A percentile compares a stretch with the other conserved stretches of the same genome.
Evolutionary conservation across 2,329 filamentous ascomycete genomes (phyloP).

Genomic region (Cytospora schulzeri): DNA sequence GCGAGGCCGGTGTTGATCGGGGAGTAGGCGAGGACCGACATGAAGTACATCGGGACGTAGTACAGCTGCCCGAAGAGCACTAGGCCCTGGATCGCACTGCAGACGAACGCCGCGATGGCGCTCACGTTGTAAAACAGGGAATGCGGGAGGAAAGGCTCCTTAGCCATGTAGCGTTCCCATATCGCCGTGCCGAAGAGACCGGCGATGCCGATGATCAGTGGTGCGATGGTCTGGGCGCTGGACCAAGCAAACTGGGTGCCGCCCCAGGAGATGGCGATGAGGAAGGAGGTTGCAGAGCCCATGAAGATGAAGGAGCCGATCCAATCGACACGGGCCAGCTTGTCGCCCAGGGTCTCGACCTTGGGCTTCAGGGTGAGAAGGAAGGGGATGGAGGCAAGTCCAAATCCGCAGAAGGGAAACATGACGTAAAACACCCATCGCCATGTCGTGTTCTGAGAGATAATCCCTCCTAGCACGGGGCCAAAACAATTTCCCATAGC

Average conservation of each 20-base stretch:
- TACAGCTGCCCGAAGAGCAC: constrained; percentile 39
- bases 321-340: constrained; percentile 47
- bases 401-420: constrained; percentile 46
- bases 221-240: constrained; percentile 42
- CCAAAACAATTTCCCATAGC: constrained; percentile 45
- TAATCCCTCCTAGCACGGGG: constrained; percentile 42
- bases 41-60: constrained; percentile 43
- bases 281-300: constrained; percentile 44
- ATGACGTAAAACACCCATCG: constrained; percentile 53
- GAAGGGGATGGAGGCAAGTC: constrained; percentile 43
- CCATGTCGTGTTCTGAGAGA: constrained; percentile 44
- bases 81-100: constrained; percentile 39
- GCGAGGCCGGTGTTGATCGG: constrained; percentile 40
- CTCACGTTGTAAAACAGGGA: constrained; percentile 36
- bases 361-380: constrained; percentile 45
- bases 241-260: constrained; percentile 48
- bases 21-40: constrained; percentile 37
- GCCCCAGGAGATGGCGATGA: constrained; percentile 51
- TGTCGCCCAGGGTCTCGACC: constrained; percentile 37
- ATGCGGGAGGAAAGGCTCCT: constrained; percentile 38
- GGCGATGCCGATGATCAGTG: constrained; percentile 45
- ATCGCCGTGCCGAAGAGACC: constrained; percentile 42
- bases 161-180: constrained; percentile 41
- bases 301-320: constrained; percentile 50
- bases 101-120: constrained; percentile 37